Evolutionary conservation across 140 eudicot genomes (phyloP), one percentile per base, ranked within the genome.

Genomic region (Erigeron philadelphicus): DNA sequence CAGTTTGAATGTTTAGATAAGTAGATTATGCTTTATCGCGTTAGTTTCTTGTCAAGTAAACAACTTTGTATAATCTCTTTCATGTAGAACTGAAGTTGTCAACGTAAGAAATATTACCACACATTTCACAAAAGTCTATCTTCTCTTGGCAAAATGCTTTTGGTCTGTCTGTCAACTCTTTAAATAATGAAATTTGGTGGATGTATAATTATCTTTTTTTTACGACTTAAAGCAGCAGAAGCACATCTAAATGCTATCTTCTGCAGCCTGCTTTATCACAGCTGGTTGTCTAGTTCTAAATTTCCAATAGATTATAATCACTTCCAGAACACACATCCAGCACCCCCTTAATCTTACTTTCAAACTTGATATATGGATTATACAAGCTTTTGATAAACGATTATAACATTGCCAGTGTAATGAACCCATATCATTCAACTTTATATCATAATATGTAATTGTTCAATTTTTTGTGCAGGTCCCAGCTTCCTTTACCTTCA

Each of bases 381-480:
- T 31, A 2, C 57, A 11, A 12, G 12, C 4, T 56, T 40, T 47
- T 18, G 16, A 7, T 17, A 50, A 8, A 11, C 17, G 7, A 50
- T 17, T 2, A n/a, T 50, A 50, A 50, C 57, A 50, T n/a, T 50
- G 16, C 57, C 57, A 50, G 8, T 50, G 12, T 15, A 50, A 50
- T 12, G 17, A 15, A 50, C 57, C 57, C 42, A 8, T 35, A 60
- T n/a, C 16, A 8, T 60, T 38, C 46, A 35, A 12, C 65, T 60
- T 60, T 21, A 21, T 21, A 21, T 21, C 25, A 21, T 21, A 44
- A n/a, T 60, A 60, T 35, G 45, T 38, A n/a, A 60, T 60, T 13
- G 25, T 88, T 87, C 81, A 77, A 82, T 82, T 87, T 62, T 76
- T 69, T 69, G 82, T 81, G 81, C 95, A 93, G 97, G 97, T 82